Evolutionary conservation across 2,329 filamentous ascomycete genomes (phyloP), one percentile per base, ranked within the genome.

Genomic region (Huntiella bhutanensis): DNA sequence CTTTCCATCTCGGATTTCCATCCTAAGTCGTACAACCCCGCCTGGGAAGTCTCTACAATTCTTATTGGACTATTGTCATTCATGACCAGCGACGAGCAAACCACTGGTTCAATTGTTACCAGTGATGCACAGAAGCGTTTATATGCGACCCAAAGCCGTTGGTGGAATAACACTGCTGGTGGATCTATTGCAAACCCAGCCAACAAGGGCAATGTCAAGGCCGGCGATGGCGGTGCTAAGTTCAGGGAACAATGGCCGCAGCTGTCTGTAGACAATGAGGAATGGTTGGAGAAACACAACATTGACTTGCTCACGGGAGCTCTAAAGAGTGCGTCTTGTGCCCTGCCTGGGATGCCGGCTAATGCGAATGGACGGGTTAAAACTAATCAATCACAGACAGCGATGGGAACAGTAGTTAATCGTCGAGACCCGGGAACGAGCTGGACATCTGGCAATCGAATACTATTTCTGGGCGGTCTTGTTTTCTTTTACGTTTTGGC

Each of bases 21-120:
- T 59, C 91, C 91, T 3, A 93, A 93, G 62, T 88, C 82, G 22
- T 98, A 96, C 69, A 98, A 98, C 60, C 91, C 91, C 2, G 87
- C 91, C 1, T 98, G 91, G 91, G 88, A 94, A 58, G 91, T 98
- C 5, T 88, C 82, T 46, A 98, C 91, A 0, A 98, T 98, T 53
- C 68, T 98, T 12, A 92, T 93, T 47, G 91, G 91, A 7, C 73
- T 98, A 22, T 68, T 96, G 52, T 92, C 82, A 35, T 98, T 98
- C 64, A 98, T 98, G 91, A 96, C 88, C 2, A 85, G 83, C 53
- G 88, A 98, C 58, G 91, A 98, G 66, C 95, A 96, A 82, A 98
- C 91, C 0, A 96, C 91, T 0, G 91, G 91, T 2, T 87, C 80
- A 28, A 75, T 98, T 28, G 79, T 80, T 4, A 83, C 79, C 13